Evolutionary conservation across 768 basidiomycete genomes (phyloP), one percentile per base, ranked within the genome.

Genomic region (Nidularia pulvinata): DNA sequence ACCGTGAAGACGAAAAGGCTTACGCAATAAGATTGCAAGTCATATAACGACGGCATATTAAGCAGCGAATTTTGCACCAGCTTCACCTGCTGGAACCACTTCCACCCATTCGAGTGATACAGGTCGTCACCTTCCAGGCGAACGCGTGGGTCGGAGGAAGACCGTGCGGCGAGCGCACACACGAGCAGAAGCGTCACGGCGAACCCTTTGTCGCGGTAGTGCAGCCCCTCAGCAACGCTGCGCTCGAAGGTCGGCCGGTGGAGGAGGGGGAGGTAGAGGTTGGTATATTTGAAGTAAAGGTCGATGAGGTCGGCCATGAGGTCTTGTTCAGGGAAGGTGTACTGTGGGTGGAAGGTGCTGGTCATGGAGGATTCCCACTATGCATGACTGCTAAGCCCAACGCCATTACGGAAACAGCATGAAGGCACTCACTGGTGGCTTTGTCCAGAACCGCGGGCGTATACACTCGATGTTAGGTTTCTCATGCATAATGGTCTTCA

Each of bases 161-260:
- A 69, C 54, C 85, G 76, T 3, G 86, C 72, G 1, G 74, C 89
- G 33, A 80, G 68, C 0, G 91, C 88, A 60, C 87, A 89, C 0
- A 89, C 78, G 3, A 86, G 70, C 6, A 91, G 71, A 19, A 90
- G 76, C 0, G 78, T 73, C 2, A 75, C 65, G 0, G 72, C 79
- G 61, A 91, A 89, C 0, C 68, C 60, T 1, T 70, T 45, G 50
- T 86, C 74, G 1, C 59, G 65, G 10, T 73, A 58, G 60, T 88
- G 82, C 1, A 81, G 60, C 0, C 76, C 76, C 2, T 77, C 71
- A 1, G 54, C 56, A n/a, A 84, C 57, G 16, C 72, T 67, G 11
- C 69, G 65, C 44, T 84, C 76, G 56, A 92, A 90, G 9, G 80
- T 79, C 3, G 82, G 82, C 4, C 81, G 77, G 60, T 91, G 89